phyloP scores from a whole-genome alignment of 2,329 filamentous ascomycete species.

The Exophiala aquamarina region DNA sequence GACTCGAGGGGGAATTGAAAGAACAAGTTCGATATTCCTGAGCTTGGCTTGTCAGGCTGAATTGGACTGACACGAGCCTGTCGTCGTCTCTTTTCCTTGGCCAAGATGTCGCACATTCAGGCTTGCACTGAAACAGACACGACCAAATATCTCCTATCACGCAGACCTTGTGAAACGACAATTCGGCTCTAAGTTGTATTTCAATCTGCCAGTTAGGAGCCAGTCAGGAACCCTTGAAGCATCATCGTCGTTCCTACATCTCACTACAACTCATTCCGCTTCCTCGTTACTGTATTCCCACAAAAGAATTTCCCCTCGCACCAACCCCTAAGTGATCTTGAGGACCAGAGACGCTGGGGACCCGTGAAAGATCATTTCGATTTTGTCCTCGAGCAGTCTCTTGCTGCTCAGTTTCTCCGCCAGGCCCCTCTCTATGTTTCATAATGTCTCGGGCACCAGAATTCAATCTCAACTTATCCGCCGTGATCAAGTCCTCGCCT shows the following conservation, averaged over 20 bases:
- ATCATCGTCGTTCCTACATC: not conserved
- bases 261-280: not conserved
- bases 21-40: too few relatives aligned
- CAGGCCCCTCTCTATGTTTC: conserved; percentile 11
- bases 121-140: too few relatives aligned
- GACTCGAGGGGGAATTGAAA: too few relatives aligned
- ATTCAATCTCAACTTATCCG: conserved; percentile 27
- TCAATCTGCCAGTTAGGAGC: too few relatives aligned
- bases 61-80: too few relatives aligned
- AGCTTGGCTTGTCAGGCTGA: too few relatives aligned
- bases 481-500: conserved; percentile 21
- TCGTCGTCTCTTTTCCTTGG: too few relatives aligned
- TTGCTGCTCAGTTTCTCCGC: conserved; percentile 8
- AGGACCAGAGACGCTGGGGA: conserved; percentile 9
- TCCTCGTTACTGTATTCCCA: not conserved
- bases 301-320: conserved; percentile 18
- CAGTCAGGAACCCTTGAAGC: too few relatives aligned
- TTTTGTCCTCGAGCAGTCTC: conserved; percentile 1
- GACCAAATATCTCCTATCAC: too few relatives aligned
- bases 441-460: conserved; percentile 24
- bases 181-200: too few relatives aligned
- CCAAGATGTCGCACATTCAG: too few relatives aligned
- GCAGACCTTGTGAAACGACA: too few relatives aligned
- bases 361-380: conserved; percentile 9
- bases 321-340: conserved; percentile 12